Base-by-base conservation (phyloP, 352 stramenopile species). In the Pythium volutum region DNA sequence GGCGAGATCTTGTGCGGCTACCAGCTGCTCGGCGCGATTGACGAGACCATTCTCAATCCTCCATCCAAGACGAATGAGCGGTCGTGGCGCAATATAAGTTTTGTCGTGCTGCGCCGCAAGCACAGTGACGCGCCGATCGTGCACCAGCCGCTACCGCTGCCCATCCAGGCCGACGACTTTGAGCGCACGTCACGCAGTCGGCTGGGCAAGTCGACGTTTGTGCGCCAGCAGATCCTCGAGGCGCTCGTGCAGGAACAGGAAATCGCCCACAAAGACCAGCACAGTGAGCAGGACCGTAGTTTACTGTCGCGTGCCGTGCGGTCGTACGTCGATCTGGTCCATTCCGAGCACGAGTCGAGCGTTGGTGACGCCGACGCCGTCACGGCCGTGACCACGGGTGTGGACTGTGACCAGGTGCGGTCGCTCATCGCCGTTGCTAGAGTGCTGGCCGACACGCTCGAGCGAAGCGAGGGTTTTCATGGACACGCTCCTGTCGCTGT, bases 1-100 rank as follows among this genome's bases (percentile, higher is more conserved):
- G 73, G 76, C 14, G 87, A 96, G 46, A 83, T 95, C 51, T 55
- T 91, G 26, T 87, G 90, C 27, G 88, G 88, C 0, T 96, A 85
- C 69, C 86, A 94, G 51, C 58, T 75, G 14, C 69, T 64, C 48
- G 71, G 69, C 8, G 79, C 70, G 1, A 61, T 63, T 14, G 71
- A 77, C 25, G 70, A 88, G 12, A 84, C 84, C 0, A 64, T 93
- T 1, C 63, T 95, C n/a, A 96, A 95, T 48, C 87, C 88, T 9
- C 45, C 74, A 7, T 51, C 75, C 22, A 96, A 96, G 64, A 45
- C 68, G 14, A 41, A 59, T 10, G 45, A 45, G 8, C 65, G 77
- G 14, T 54, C 59, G 18, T 96, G 88, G 88, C 36, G 55, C 14
- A 73, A 72, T 2, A 61, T 81, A 2, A 84, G 96, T 61, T 59